These are phyloP conservation scores for Berberis thunbergii DNA, from an alignment of 164 flowering plant genomes.

Conservation along the genomic window DNA sequence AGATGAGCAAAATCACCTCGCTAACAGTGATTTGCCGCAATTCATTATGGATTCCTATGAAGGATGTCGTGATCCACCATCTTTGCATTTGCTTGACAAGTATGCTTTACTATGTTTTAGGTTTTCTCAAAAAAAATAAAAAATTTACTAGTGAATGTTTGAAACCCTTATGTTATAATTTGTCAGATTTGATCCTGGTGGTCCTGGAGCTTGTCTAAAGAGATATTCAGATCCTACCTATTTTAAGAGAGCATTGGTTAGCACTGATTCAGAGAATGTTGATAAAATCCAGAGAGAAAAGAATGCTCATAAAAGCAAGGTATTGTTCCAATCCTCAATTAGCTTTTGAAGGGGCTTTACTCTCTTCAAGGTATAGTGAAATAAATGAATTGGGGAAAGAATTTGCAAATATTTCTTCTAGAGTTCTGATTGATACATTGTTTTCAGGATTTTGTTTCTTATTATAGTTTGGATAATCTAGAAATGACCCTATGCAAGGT, in stretches of 20 bases:
- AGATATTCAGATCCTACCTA: slow-evolving; percentile 85
- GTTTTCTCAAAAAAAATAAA: background rate
- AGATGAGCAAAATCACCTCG: slow-evolving; percentile 45
- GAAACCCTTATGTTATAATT: slow-evolving; percentile 1
- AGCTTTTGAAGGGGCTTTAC: too few species aligned
- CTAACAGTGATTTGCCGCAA: slow-evolving; percentile 54
- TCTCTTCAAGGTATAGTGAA: too few species aligned
- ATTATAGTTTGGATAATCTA: too few species aligned
- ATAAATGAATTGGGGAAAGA: too few species aligned
- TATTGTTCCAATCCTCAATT: slow-evolving; percentile 5
- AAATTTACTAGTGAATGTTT: slow-evolving; percentile 1
- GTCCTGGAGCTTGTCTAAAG: slow-evolving; percentile 85
- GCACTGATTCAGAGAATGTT: slow-evolving; percentile 19
- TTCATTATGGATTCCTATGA: slow-evolving; percentile 78
- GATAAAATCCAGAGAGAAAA: slow-evolving; percentile 32
- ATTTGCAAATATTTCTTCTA: too few species aligned
- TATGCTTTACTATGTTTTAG: slow-evolving; percentile 15
- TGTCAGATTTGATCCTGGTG: slow-evolving; percentile 73
- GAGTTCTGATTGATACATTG: too few species aligned
- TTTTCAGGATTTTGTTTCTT: too few species aligned
- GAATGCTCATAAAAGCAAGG: slow-evolving; percentile 53
- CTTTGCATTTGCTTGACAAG: slow-evolving; percentile 74
- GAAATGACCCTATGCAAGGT: too few species aligned
- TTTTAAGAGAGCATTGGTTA: slow-evolving; percentile 40
- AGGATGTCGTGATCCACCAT: slow-evolving; percentile 70